Base-by-base conservation (phyloP, 768 basidiomycete species). In the Lactarius quietus region DNA sequence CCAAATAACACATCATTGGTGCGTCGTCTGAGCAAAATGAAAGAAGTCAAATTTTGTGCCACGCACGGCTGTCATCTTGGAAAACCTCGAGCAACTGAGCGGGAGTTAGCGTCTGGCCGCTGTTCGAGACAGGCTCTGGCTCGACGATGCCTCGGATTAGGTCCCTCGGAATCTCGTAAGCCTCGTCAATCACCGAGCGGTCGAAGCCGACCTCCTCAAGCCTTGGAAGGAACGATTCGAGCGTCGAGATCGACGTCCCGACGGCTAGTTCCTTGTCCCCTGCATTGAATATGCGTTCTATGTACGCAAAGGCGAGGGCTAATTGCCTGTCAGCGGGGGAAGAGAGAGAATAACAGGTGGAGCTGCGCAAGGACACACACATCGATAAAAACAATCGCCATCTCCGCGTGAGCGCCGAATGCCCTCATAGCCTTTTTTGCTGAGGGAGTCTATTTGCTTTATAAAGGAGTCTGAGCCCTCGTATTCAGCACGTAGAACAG, bases 341-440 rank as follows among this genome's bases (percentile, higher is more conserved):
- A n/a, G n/a, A 38, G 41, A 55, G 29, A 20, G 20, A n/a, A n/a
- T n/a, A n/a, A n/a, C 8, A 41, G 29, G 52, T 3, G 26, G 23
- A 6, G 15, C 14, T 3, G 23, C n/a, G 28, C 6, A 28, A 18
- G 29, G 26, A 43, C 62, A 73, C 77, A 81, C 73, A 92, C 92
- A 88, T 81, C 94, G 82, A 74, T 95, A 97, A 75, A 95, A 96
- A 73, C 95, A 96, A 74, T 92, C 91, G 0, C 95, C 84, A 71
- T 86, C 84, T 77, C 94, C 93, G 76, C 87, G 82, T 0, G 89
- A 84, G 61, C 92, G 79, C 71, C 92, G 82, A 51, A 96, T 79
- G 14, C 77, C 78, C 38, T 78, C 78, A 77, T 84, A 95, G 1
- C 92, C 93, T 52, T 85, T 77, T 18, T 69, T 70, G 55, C 79